Conservation (phyloP, 495 filamentous ascomycete species). For the Penicillium argentinense region DNA sequence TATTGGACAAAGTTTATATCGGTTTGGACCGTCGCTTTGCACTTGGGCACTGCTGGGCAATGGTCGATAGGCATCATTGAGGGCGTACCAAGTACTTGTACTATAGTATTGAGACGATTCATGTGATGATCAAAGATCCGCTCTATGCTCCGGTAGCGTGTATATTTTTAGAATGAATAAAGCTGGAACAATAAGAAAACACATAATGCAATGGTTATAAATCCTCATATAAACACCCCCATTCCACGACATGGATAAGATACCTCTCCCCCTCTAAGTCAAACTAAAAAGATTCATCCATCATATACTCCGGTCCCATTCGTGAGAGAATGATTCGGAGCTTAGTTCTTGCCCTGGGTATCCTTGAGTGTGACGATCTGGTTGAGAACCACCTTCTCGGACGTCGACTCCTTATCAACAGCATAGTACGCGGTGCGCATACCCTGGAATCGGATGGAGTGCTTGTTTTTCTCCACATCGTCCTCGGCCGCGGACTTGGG, state of each 20-base stretch:
- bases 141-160: background rate
- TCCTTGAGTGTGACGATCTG: conserved; percentile 93
- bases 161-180: background rate
- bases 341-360: conserved; percentile 27
- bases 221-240: background rate
- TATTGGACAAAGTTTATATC: too few relatives aligned
- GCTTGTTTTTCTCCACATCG: conserved; percentile 51
- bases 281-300: background rate
- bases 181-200: background rate
- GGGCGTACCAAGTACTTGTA: background rate
- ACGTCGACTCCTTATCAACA: conserved; percentile 77
- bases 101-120: too few relatives aligned
- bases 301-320: background rate
- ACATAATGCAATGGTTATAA: background rate
- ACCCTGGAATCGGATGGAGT: conserved; percentile 88
- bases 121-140: background rate
- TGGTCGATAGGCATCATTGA: too few relatives aligned
- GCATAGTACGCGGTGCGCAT: conserved; percentile 86
- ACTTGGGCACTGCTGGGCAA: too few relatives aligned
- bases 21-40: too few relatives aligned
- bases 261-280: background rate
- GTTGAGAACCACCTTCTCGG: conserved; percentile 80
- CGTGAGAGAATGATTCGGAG: background rate
- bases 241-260: background rate
- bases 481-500: conserved; percentile 59